Evolutionary conservation across 257 asterid genomes (phyloP), one percentile per base, ranked within the genome.

Genomic region (Salvia splendens): DNA sequence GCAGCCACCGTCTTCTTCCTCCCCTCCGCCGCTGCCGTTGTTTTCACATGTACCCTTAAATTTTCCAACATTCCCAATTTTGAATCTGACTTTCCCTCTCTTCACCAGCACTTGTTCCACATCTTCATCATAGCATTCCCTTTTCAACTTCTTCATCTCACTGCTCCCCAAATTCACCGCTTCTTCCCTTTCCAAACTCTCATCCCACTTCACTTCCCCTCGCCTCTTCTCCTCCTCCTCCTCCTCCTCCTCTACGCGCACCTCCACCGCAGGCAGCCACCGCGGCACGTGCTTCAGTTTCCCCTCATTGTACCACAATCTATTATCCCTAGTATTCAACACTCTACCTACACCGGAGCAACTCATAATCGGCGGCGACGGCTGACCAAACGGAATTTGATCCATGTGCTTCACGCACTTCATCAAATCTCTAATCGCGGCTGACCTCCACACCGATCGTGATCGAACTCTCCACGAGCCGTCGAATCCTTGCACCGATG

Each of bases 351-450:
- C 17, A 14, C 12, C 54, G 1, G n/a, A 11, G 28, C 51, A 69
- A 4, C 0, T 12, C 17, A 32, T 47, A 59, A 67, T 28, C 0
- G 71, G 76, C 60, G 79, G 85, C 67, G 86, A 38, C 24, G 89
- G 80, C 80, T 75, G 85, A 4, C 81, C 80, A 17, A 86, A 84
- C 2, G 96, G 93, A 45, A 77, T 67, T 43, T 82, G 89, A 9
- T 72, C 77, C 2, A 33, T 24, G 72, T 73, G 66, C 64, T 56
- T 41, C 0, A 75, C 80, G 24, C 79, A 74, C 24, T 2, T 60
- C 65, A 60, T 78, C 70, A 86, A 64, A 61, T 77, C 81, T 73
- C 50, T 74, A n/a, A 88, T 14, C 72, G 74, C 78, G 10, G 71
- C 70, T 1, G 84, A 84, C 17, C 80, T 54, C 46, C 46, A 77